Conservation (phyloP, 2,329 filamentous ascomycete species). For the Fusarium pseudoanthophilum region DNA sequence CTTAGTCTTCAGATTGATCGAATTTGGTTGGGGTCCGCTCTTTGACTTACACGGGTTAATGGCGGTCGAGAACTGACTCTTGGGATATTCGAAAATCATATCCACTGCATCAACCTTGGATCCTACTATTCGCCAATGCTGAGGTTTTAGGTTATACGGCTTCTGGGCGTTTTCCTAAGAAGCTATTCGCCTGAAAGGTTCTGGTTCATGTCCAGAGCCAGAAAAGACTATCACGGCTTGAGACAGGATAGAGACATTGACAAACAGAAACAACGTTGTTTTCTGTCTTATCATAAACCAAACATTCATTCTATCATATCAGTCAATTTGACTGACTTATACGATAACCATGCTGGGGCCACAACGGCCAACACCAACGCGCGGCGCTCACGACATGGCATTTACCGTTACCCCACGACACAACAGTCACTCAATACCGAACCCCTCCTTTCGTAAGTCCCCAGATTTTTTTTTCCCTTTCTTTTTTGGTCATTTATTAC, state of each 20-base stretch:
- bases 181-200: background rate
- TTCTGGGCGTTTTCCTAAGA: background rate
- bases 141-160: background rate
- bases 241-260: background rate
- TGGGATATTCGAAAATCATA: background rate
- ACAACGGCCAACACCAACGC: slow-evolving; percentile 35
- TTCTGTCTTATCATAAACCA: background rate
- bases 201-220: background rate
- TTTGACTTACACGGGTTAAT: slow-evolving; percentile 28
- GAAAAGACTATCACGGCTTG: background rate
- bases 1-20: slow-evolving; percentile 9
- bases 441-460: slow-evolving; percentile 64
- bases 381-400: slow-evolving; percentile 27
- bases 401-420: slow-evolving; percentile 31
- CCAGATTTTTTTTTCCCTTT: slow-evolving; percentile 10
- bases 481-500: background rate
- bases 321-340: slow-evolving; percentile 14
- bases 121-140: background rate
- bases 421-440: slow-evolving; percentile 51
- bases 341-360: slow-evolving; percentile 33
- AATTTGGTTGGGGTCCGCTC: slow-evolving; percentile 16
- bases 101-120: background rate
- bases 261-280: background rate
- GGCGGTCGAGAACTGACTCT: background rate
- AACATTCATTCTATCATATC: background rate